Percentiles rank a stretch among this genome's conserved stretches.
Conservation (phyloP, 306 rosid species). For the Cercis canadensis region DNA sequence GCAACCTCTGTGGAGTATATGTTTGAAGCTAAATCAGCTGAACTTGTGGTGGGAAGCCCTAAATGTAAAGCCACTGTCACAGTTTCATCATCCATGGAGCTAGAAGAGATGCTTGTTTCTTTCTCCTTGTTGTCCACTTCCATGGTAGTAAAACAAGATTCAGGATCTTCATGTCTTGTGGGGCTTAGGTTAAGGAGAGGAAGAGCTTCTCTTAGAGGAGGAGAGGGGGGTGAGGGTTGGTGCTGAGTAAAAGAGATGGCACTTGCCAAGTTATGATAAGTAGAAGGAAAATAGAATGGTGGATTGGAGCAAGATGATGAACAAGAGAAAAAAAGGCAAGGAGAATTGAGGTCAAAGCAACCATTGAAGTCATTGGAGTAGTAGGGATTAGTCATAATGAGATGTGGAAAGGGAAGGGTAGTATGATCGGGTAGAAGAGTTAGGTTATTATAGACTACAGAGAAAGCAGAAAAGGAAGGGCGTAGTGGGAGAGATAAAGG, state of each 20-base stretch:
- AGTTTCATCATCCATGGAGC: conserved; percentile 41
- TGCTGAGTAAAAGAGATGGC: conserved; percentile 29
- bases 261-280: conserved; percentile 19
- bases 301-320: conserved; percentile 48
- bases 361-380: conserved; percentile 54
- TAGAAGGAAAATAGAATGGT: conserved; percentile 44
- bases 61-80: conserved; percentile 84
- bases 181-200: conserved; percentile 77
- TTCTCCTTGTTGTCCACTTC: conserved; percentile 41
- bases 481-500: conserved; percentile 41
- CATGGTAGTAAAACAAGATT: conserved; percentile 46
- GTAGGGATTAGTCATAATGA: conserved; percentile 73
- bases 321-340: conserved; percentile 40
- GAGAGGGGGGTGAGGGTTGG: conserved; percentile 50
- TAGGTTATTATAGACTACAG: conserved; percentile 48
- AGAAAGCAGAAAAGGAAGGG: conserved; percentile 38
- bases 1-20: conserved; percentile 57
- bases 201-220: conserved; percentile 71
- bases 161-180: conserved; percentile 47
- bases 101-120: conserved; percentile 33
- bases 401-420: conserved; percentile 8
- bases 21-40: conserved; percentile 62
- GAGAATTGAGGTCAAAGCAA: conserved; percentile 64
- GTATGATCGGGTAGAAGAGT: conserved; percentile 38
- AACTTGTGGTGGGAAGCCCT: conserved; percentile 71